These are phyloP conservation scores for Cucumis hystrix DNA, from an alignment of 306 rosid species.

Conservation along the genomic window DNA sequence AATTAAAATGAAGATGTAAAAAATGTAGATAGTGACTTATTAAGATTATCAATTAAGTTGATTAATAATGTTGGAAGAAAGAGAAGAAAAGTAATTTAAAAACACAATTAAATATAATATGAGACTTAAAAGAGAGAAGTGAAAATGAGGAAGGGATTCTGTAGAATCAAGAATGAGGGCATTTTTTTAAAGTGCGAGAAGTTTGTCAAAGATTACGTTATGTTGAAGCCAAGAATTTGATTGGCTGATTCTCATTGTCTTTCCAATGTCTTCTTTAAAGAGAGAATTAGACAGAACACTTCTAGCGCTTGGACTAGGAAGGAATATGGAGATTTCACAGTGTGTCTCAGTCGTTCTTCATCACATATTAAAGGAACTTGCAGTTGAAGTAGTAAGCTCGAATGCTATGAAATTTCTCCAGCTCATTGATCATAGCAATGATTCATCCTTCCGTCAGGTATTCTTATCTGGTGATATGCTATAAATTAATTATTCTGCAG, in stretches of 20 bases:
- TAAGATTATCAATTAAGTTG: not conserved
- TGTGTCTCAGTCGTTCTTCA: conserved; percentile 71
- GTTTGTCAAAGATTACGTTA: not conserved
- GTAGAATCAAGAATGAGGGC: not conserved
- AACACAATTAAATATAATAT: not conserved
- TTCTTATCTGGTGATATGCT: conserved; percentile 4
- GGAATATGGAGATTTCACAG: conserved; percentile 37
- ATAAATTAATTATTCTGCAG: not conserved
- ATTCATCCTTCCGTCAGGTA: conserved; percentile 71
- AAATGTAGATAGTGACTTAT: not conserved
- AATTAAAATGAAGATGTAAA: not conserved
- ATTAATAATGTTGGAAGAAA: not conserved
- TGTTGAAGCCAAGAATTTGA: not conserved
- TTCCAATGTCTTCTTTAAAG: conserved; percentile 23
- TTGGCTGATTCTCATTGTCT: not conserved
- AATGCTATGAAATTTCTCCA: conserved; percentile 48
- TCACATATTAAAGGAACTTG: conserved; percentile 81
- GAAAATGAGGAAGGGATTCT: not conserved
- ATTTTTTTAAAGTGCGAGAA: not conserved
- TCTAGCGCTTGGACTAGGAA: conserved; percentile 57
- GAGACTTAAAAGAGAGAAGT: not conserved
- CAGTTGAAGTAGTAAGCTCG: conserved; percentile 45
- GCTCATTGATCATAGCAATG: conserved; percentile 60
- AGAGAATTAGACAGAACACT: conserved; percentile 37
- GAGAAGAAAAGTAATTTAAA: not conserved